A percentile compares a stretch with the other conserved stretches of the same genome.
These are phyloP conservation scores for Bruguiera hainesii DNA, from an alignment of 441 rosid genomes.

Conservation along the genomic window DNA sequence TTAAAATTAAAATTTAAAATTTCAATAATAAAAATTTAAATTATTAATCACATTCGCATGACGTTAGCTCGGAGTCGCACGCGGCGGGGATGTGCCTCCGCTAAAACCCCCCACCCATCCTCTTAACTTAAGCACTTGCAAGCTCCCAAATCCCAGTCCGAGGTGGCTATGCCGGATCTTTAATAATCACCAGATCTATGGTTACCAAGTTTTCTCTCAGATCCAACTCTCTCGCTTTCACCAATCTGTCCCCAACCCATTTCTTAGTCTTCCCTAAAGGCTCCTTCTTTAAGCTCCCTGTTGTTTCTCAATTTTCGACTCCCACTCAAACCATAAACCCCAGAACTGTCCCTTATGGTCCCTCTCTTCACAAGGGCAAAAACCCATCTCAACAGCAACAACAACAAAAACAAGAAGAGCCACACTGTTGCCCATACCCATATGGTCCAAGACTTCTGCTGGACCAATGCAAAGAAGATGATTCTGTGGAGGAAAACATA, in stretches of 20 bases:
- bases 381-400: conserved; percentile 22
- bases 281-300: conserved; percentile 20
- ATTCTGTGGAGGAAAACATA: neutral
- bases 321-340: conserved; percentile 3
- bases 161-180: neutral
- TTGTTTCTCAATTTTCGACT: conserved; percentile 36
- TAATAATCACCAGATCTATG: conserved; percentile 22
- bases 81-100: no score
- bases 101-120: no score
- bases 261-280: conserved; percentile 21
- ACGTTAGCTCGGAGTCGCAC: no score
- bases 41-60: no score
- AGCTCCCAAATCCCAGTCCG: no score
- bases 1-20: no score
- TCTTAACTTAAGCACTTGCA: no score
- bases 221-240: conserved; percentile 21
- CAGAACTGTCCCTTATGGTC: conserved; percentile 52
- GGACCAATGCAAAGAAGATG: conserved; percentile 10
- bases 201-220: conserved; percentile 39
- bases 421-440: conserved; percentile 10
- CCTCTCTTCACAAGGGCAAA: conserved; percentile 68
- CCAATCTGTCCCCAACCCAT: neutral
- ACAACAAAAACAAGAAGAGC: conserved; percentile 13
- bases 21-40: no score
- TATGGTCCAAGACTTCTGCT: neutral